These are phyloP conservation scores for Polygonum aviculare DNA, from an alignment of 148 eudicot genomes.

Conservation along the genomic window DNA sequence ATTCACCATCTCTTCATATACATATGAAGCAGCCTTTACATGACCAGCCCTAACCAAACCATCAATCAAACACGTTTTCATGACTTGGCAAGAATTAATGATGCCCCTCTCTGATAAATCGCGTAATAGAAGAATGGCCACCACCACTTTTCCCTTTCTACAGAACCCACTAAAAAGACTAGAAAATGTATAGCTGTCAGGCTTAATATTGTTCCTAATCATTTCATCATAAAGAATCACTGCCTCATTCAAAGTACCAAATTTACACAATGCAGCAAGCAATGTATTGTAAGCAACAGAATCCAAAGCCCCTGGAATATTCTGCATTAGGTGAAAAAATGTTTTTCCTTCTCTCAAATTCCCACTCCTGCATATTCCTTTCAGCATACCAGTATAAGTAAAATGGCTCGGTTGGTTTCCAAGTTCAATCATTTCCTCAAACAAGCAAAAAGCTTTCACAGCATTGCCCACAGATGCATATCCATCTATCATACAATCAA, in stretches of 20 bases:
- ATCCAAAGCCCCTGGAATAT: constrained; percentile 44
- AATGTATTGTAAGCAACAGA: constrained; percentile 47
- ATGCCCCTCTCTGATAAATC: constrained; percentile 29
- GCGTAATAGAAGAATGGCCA: constrained; percentile 47
- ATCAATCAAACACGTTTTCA: constrained; percentile 49
- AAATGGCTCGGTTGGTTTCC: constrained; percentile 53
- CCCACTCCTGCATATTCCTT: constrained; percentile 61
- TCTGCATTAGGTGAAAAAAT: constrained; percentile 41
- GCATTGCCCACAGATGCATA: constrained; percentile 43
- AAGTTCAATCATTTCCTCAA: constrained; percentile 51
- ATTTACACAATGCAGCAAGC: constrained; percentile 49
- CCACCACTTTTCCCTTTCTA: constrained; percentile 46
- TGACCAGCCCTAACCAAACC: constrained; percentile 55
- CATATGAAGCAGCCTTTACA: constrained; percentile 39
- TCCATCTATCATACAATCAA: constrained; percentile 51
- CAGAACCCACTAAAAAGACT: constrained; percentile 57
- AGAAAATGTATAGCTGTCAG: constrained; percentile 53
- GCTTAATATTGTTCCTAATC: constrained; percentile 42
- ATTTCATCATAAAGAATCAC: constrained; percentile 48
- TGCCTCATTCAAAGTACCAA: constrained; percentile 43
- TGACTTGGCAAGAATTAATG: constrained; percentile 35
- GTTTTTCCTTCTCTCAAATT: constrained; percentile 39
- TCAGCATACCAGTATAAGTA: constrained; percentile 62
- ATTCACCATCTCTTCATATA: constrained; percentile 47
- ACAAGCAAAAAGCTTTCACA: constrained; percentile 45